Percentiles rank a stretch among this genome's conserved stretches.
Conservation (phyloP, 345 rosid species). For the Eucalyptus erythrocorys region DNA sequence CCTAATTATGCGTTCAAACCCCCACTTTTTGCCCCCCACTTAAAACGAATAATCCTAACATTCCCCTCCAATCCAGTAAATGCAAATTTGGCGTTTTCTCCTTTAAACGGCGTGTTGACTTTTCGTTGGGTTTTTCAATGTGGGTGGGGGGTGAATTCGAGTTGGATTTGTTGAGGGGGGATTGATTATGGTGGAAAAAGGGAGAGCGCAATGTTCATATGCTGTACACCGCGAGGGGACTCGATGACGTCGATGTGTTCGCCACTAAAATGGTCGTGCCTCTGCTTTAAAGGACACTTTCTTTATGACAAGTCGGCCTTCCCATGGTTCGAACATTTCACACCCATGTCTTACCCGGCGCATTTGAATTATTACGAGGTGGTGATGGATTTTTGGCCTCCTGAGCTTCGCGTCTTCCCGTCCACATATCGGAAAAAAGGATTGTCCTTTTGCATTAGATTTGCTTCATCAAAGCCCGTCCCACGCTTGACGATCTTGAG, state of each 20-base stretch:
- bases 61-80: background rate
- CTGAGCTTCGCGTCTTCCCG: background rate
- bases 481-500: background rate
- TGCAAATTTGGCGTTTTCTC: conserved; percentile 2
- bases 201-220: background rate
- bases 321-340: background rate
- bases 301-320: background rate
- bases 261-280: background rate
- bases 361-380: background rate
- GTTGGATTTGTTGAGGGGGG: background rate
- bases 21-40: background rate
- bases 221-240: background rate
- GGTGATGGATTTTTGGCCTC: background rate
- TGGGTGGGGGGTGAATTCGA: background rate
- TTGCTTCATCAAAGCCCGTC: background rate
- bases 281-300: background rate
- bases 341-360: background rate
- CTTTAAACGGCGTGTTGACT: background rate
- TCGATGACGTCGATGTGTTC: background rate
- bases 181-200: background rate
- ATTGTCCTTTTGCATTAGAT: background rate
- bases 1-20: conserved; percentile 7
- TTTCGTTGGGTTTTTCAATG: background rate
- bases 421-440: background rate
- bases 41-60: background rate